A percentile compares a stretch with the other conserved stretches of the same genome.
phyloP scores from a whole-genome alignment of 768 basidiomycete species.

The Lactarius pseudohatsudake region DNA sequence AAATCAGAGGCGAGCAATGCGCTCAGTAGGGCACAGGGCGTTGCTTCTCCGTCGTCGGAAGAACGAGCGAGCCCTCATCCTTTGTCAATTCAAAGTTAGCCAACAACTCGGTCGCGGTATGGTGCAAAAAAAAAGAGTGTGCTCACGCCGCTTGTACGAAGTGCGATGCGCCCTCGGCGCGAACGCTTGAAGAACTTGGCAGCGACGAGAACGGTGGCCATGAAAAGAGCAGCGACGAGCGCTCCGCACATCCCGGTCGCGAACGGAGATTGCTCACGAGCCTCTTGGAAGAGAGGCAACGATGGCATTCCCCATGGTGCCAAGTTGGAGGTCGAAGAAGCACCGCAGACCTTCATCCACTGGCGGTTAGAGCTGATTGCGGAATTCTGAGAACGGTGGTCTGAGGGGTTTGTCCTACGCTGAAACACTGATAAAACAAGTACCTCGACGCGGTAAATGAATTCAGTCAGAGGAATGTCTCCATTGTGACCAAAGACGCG shows the following conservation, averaged over 20 bases:
- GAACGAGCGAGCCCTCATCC: conserved; percentile 17
- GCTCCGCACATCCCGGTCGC: conserved; percentile 26
- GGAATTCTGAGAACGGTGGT: conserved; percentile 39
- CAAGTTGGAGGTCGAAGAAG: conserved; percentile 12
- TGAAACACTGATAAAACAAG: conserved; percentile 23
- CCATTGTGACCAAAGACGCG: conserved; percentile 72
- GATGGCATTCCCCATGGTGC: conserved; percentile 15
- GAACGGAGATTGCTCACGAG: conserved; percentile 10
- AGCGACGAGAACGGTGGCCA: conserved; percentile 21
- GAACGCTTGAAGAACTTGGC: conserved; percentile 25
- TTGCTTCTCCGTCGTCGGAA: conserved; percentile 21
- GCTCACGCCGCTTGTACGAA: conserved; percentile 19
- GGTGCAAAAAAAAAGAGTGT: not conserved
- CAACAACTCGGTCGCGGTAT: not conserved
- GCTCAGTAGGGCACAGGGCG: conserved; percentile 6
- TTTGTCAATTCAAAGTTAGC: conserved; percentile 13
- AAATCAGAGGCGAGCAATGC: conserved; percentile 14
- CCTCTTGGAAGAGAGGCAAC: conserved; percentile 18
- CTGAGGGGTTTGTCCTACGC: not conserved
- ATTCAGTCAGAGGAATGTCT: conserved; percentile 81
- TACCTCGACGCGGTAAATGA: conserved; percentile 81
- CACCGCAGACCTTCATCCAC: conserved; percentile 45
- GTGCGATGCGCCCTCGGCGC: conserved; percentile 21
- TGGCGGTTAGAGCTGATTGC: conserved; percentile 46
- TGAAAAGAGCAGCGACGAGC: conserved; percentile 27